Conservation (phyloP, 2,329 filamentous ascomycete species). For the Paracamarosporium sp. region DNA sequence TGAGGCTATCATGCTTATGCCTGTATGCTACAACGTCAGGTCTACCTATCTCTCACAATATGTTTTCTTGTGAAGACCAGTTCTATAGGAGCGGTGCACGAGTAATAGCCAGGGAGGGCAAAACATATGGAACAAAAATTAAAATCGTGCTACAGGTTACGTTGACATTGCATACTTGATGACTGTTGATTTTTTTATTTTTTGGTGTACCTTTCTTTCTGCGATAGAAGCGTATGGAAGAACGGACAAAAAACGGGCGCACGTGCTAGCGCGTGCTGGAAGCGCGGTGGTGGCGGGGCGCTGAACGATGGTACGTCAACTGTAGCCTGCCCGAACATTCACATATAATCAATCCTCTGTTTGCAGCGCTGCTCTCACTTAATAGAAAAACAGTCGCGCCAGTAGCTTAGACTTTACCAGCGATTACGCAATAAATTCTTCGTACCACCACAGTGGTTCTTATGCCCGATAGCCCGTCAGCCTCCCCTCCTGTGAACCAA, state of each 20-base stretch:
- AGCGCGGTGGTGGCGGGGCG: background rate
- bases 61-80: background rate
- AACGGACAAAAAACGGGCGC: slow-evolving; percentile 4
- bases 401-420: background rate
- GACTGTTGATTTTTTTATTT: too few relatives aligned
- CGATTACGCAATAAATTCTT: background rate
- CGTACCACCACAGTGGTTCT: background rate
- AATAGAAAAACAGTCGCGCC: background rate
- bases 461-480: slow-evolving; percentile 1
- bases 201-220: background rate
- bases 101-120: too few relatives aligned
- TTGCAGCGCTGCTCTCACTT: background rate
- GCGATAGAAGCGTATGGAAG: background rate
- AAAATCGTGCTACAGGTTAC: too few relatives aligned
- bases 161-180: too few relatives aligned
- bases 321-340: background rate
- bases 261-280: slow-evolving; percentile 12
- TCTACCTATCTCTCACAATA: background rate
- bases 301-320: slow-evolving; percentile 7
- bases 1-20: too few relatives aligned
- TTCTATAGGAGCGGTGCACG: too few relatives aligned
- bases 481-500: background rate
- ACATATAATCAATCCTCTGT: background rate
- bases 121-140: too few relatives aligned
- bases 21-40: too few relatives aligned